Evolutionary conservation across 2,329 filamentous ascomycete species (phyloP).

Genomic region (Westerdykella ornata): DNA sequence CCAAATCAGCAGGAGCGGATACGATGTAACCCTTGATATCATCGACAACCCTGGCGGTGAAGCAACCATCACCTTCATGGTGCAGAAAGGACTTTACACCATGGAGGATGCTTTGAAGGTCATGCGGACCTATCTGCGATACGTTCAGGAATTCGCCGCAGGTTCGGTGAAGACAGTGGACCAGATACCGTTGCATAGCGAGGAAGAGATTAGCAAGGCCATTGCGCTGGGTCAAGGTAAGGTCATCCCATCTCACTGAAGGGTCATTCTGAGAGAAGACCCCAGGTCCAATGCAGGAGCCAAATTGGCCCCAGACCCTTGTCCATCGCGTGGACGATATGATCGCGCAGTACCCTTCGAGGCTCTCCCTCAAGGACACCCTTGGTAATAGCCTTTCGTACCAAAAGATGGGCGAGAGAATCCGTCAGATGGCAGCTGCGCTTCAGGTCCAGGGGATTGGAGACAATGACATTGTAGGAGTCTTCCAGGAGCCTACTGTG

Average conservation of each 20-base stretch:
- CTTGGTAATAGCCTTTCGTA: too few species aligned
- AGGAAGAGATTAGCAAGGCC: too few species aligned
- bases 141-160: too few species aligned
- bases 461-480: too few species aligned
- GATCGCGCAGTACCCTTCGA: neutral
- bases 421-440: too few species aligned
- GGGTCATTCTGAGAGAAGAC: too few species aligned
- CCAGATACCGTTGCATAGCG: too few species aligned
- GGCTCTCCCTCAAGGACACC: too few species aligned
- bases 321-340: neutral
- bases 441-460: too few species aligned
- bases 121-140: too few species aligned
- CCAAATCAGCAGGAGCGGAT: neutral
- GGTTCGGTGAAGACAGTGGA: too few species aligned
- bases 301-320: neutral
- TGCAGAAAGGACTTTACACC: constrained; percentile 5
- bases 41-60: constrained; percentile 2
- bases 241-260: neutral
- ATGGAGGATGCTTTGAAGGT: neutral
- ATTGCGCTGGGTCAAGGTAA: neutral
- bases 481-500: constrained; percentile 36
- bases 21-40: constrained; percentile 4
- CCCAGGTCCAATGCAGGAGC: neutral
- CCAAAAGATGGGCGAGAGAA: too few species aligned
- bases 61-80: neutral